These are phyloP conservation scores for Ambrosiella beaveri DNA, from an alignment of 2,329 filamentous ascomycete genomes.

Conservation along the genomic window DNA sequence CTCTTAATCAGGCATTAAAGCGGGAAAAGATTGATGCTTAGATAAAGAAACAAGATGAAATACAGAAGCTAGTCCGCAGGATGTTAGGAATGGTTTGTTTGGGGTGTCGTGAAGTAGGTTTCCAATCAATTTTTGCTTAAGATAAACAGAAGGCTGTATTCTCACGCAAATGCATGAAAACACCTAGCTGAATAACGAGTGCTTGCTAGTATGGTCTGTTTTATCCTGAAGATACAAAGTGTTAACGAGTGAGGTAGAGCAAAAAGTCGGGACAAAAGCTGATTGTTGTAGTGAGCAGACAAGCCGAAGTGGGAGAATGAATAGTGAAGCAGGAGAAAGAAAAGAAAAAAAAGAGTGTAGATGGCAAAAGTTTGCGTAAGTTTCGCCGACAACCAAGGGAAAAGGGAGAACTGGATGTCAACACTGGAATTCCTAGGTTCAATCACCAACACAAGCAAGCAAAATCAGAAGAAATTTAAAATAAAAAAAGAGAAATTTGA, in stretches of 20 bases:
- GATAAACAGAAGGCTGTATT: background rate
- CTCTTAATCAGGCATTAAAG: constrained; percentile 12
- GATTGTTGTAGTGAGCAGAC: background rate
- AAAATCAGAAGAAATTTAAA: constrained; percentile 5
- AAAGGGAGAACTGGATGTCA: constrained; percentile 11
- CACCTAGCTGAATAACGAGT: background rate
- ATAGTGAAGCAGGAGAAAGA: background rate
- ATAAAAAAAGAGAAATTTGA: constrained; percentile 2
- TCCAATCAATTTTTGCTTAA: background rate
- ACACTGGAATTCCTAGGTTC: constrained; percentile 13
- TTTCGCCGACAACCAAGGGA: constrained; percentile 4
- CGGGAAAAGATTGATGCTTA: background rate
- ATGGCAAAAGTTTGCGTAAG: background rate
- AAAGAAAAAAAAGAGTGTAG: constrained; percentile 6
- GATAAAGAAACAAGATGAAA: background rate
- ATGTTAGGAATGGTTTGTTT: background rate
- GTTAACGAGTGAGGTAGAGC: constrained; percentile 5
- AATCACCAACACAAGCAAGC: constrained; percentile 1
- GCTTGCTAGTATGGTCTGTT: background rate
- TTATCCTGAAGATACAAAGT: constrained; percentile 4
- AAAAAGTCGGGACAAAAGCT: constrained; percentile 11
- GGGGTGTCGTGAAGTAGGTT: background rate
- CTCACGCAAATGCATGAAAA: background rate
- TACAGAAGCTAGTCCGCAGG: too few species aligned
- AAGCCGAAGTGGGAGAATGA: constrained; percentile 7